Conservation (phyloP, 1,284 basidiomycete species). For the Cutaneotrichosporon dermatis region DNA sequence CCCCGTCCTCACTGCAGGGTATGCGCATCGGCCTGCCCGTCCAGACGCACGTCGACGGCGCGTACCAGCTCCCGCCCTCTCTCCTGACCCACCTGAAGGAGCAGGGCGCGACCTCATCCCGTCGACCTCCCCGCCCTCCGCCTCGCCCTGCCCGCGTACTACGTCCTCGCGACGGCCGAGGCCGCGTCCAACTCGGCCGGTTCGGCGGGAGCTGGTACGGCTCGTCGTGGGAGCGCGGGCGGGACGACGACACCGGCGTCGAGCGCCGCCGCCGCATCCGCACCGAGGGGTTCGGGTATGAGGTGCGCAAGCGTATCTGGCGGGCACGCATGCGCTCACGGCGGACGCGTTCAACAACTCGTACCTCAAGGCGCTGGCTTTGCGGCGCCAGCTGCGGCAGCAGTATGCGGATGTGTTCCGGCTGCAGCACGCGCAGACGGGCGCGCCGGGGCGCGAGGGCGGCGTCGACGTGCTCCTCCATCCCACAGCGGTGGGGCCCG, state of each 20-base stretch:
- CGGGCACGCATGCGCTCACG: conserved; percentile 86
- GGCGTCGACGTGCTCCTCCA: conserved; percentile 77
- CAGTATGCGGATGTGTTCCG: conserved; percentile 74
- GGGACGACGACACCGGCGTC: conserved; percentile 51
- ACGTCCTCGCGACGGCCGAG: conserved; percentile 89
- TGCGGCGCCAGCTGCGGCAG: conserved; percentile 64
- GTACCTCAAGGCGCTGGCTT: conserved; percentile 82
- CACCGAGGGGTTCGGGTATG: conserved; percentile 71
- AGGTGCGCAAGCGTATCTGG: conserved; percentile 85
- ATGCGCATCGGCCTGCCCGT: conserved; percentile 39
- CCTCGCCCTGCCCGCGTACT: conserved; percentile 87
- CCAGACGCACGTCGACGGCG: conserved; percentile 26
- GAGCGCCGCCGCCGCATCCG: conserved; percentile 58
- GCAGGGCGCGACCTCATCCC: conserved; percentile 66
- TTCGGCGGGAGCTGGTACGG: conserved; percentile 75
- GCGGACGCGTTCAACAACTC: conserved; percentile 96
- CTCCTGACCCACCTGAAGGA: conserved; percentile 55
- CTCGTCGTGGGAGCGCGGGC: conserved; percentile 51
- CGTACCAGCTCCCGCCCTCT: conserved; percentile 31
- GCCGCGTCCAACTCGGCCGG: conserved; percentile 87
- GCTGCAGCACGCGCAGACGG: conserved; percentile 44
- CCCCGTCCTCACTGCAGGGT: conserved; percentile 16
- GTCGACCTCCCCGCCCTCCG: conserved; percentile 73
- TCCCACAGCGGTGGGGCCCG: conserved; percentile 74
- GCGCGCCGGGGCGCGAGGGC: conserved; percentile 13